phyloP scores from a whole-genome alignment of 495 filamentous ascomycete species.

The Penicillium waksmanii region DNA sequence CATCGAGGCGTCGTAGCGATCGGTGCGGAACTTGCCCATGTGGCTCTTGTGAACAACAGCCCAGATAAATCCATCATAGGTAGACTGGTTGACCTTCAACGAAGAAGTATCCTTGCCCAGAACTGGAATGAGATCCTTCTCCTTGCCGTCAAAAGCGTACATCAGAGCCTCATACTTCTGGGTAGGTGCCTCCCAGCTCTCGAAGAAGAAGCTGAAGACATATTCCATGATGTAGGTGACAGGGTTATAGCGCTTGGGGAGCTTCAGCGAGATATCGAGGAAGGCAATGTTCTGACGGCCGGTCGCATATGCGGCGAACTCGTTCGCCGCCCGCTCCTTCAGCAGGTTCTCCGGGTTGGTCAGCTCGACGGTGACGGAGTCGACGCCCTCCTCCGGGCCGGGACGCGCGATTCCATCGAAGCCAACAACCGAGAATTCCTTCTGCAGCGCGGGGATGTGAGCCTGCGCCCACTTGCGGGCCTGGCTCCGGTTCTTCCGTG shows the following conservation, averaged over 20 bases:
- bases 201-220: constrained; percentile 75
- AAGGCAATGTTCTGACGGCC: constrained; percentile 93
- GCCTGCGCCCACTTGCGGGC: constrained; percentile 80
- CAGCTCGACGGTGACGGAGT: constrained; percentile 44
- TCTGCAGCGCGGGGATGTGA: constrained; percentile 68
- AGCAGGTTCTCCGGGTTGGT: constrained; percentile 62
- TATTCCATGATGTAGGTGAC: constrained; percentile 69
- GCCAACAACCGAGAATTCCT: constrained; percentile 90
- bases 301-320: constrained; percentile 89
- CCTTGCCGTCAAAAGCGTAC: constrained; percentile 91
- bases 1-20: constrained; percentile 91
- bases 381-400: constrained; percentile 43
- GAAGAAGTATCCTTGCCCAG: constrained; percentile 51
- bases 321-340: constrained; percentile 80
- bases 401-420: constrained; percentile 57
- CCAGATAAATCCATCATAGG: constrained; percentile 90
- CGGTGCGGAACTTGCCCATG: constrained; percentile 88
- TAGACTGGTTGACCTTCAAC: constrained; percentile 66
- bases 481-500: constrained; percentile 75
- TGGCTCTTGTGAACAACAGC: constrained; percentile 92
- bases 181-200: constrained; percentile 64
- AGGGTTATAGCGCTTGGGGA: constrained; percentile 91
- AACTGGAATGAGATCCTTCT: constrained; percentile 72
- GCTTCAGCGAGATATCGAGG: constrained; percentile 77
- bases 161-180: constrained; percentile 75